Evolutionary conservation across 2,329 filamentous ascomycete species (phyloP).

Genomic region (Cadophora sp.): DNA sequence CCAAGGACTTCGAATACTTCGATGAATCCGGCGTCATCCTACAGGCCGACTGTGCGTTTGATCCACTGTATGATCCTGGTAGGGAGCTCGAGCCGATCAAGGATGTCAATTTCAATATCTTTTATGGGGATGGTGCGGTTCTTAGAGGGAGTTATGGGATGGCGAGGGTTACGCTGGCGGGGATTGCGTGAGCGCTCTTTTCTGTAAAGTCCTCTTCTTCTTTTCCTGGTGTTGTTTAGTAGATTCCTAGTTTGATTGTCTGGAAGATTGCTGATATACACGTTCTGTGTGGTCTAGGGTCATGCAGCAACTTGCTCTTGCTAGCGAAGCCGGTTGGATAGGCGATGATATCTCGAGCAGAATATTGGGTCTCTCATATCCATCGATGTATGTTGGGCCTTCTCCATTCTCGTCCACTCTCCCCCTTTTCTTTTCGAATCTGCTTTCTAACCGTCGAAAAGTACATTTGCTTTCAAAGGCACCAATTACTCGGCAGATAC

Average conservation of each 20-base stretch:
- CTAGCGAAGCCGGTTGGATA: constrained; percentile 50
- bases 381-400: constrained; percentile 45
- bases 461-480: constrained; percentile 25
- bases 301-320: constrained; percentile 54
- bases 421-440: neutral
- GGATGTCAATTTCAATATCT: constrained; percentile 51
- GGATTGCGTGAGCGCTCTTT: constrained; percentile 46
- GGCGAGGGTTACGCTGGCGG: constrained; percentile 52
- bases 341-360: constrained; percentile 56
- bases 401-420: neutral
- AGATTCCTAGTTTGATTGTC: neutral
- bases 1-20: constrained; percentile 46
- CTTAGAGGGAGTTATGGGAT: constrained; percentile 47
- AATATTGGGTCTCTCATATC: constrained; percentile 58
- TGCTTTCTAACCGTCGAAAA: neutral
- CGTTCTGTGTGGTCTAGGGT: constrained; percentile 27
- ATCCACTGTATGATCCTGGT: constrained; percentile 28
- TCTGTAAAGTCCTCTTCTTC: neutral
- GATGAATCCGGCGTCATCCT: constrained; percentile 32
- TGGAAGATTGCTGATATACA: neutral
- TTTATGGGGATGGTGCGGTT: constrained; percentile 53
- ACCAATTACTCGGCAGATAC: constrained; percentile 16
- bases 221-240: neutral
- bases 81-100: constrained; percentile 48
- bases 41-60: constrained; percentile 31